Evolutionary conservation across 495 filamentous ascomycete species (phyloP).

Genomic region (Penicillium odoratum): DNA sequence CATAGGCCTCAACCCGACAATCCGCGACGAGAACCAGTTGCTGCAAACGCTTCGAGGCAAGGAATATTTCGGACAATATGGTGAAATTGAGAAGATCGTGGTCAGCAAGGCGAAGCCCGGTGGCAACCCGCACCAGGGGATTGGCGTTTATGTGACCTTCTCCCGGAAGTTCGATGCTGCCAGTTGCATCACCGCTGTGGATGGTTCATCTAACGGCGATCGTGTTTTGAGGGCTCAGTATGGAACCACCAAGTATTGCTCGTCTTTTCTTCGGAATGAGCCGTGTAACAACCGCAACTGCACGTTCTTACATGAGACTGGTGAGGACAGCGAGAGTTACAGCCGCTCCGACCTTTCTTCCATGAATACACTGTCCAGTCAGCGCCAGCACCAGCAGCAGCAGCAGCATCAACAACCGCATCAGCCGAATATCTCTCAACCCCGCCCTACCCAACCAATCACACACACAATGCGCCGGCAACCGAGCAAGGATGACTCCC

Average conservation of each 20-base stretch:
- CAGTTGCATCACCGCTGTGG: slow-evolving; percentile 85
- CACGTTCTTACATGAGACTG: slow-evolving; percentile 96
- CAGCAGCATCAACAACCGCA: too few relatives aligned
- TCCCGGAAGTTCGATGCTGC: slow-evolving; percentile 83
- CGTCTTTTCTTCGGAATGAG: slow-evolving; percentile 91
- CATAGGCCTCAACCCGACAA: slow-evolving; percentile 86
- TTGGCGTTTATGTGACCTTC: slow-evolving; percentile 97
- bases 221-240: slow-evolving; percentile 86
- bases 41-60: slow-evolving; percentile 80
- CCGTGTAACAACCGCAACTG: slow-evolving; percentile 91
- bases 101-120: slow-evolving; percentile 90
- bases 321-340: slow-evolving; percentile 95
- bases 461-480: slow-evolving; percentile 73
- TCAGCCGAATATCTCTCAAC: slow-evolving; percentile 28
- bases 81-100: slow-evolving; percentile 97
- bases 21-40: slow-evolving; percentile 82
- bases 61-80: slow-evolving; percentile 98
- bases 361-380: slow-evolving; percentile 85
- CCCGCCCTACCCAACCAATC: slow-evolving; percentile 45
- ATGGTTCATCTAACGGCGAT: slow-evolving; percentile 89
- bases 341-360: slow-evolving; percentile 92
- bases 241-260: slow-evolving; percentile 99
- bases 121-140: slow-evolving; percentile 70
- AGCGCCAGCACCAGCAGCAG: slow-evolving; percentile 47
- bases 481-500: slow-evolving; percentile 72